Conservation (phyloP, 2,329 filamentous ascomycete species). For the Alternaria dauci region DNA sequence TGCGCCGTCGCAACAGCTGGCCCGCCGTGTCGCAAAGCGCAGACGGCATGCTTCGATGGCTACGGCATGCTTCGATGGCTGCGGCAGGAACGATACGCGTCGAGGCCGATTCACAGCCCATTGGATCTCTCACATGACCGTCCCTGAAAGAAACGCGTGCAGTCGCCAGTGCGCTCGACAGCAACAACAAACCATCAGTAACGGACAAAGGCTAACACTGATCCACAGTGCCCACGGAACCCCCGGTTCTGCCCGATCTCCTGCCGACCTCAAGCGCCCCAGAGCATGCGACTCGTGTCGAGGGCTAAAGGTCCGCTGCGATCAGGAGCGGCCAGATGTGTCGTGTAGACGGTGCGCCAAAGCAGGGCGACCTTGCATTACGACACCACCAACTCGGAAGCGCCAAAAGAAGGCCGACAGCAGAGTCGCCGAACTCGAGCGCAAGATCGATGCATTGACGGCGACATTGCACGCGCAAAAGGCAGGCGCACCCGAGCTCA, state of each 20-base stretch:
- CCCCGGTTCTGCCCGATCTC: slow-evolving; percentile 43
- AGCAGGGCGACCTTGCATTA: slow-evolving; percentile 73
- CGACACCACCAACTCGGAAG: slow-evolving; percentile 76
- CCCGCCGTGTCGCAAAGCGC: neutral
- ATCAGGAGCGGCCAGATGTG: slow-evolving; percentile 73
- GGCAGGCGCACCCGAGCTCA: slow-evolving; percentile 27
- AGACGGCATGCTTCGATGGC: neutral
- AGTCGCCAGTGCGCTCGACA: neutral
- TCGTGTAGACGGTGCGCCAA: slow-evolving; percentile 75
- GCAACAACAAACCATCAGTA: neutral
- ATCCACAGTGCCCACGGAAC: slow-evolving; percentile 34
- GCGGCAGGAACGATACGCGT: neutral
- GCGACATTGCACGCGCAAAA: slow-evolving; percentile 74
- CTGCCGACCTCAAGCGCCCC: slow-evolving; percentile 55
- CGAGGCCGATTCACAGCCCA: neutral
- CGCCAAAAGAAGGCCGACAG: slow-evolving; percentile 92
- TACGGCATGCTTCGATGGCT: neutral
- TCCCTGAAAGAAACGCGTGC: neutral
- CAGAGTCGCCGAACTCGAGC: slow-evolving; percentile 87
- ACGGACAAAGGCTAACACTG: slow-evolving; percentile 3
- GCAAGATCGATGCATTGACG: slow-evolving; percentile 89
- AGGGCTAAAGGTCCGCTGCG: slow-evolving; percentile 74
- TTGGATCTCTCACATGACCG: neutral
- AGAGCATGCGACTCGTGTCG: slow-evolving; percentile 59
- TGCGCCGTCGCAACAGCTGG: neutral